These are phyloP conservation scores for Torulaspora pretoriensis DNA, from an alignment of 1,139 yeast species.

Conservation along the genomic window DNA sequence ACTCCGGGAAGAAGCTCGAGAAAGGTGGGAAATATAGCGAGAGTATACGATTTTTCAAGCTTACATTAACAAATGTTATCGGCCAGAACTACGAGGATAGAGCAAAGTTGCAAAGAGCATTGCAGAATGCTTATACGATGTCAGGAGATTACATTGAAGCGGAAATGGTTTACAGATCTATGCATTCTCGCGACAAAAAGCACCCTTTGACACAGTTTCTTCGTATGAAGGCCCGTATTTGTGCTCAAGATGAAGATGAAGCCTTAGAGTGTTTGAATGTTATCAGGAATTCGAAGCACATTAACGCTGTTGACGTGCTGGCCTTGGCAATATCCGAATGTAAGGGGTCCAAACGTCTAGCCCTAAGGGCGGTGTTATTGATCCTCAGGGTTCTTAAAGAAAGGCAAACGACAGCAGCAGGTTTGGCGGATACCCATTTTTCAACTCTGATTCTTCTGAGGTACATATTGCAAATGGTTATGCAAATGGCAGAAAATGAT, in stretches of 20 bases:
- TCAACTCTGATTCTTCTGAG: constrained; percentile 23
- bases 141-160: constrained; percentile 14
- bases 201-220: constrained; percentile 23
- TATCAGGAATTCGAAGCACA: constrained; percentile 15
- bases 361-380: constrained; percentile 17
- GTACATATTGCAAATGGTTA: constrained; percentile 26
- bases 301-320: constrained; percentile 20
- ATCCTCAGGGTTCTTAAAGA: constrained; percentile 21
- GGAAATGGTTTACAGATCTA: constrained; percentile 10
- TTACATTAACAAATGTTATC: constrained; percentile 19
- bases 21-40: constrained; percentile 19
- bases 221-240: constrained; percentile 14
- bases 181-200: constrained; percentile 16
- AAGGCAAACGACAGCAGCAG: neutral
- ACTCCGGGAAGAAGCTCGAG: constrained; percentile 27
- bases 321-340: constrained; percentile 25
- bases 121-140: constrained; percentile 18
- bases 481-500: constrained; percentile 23
- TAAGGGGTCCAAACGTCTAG: constrained; percentile 17
- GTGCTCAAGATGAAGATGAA: constrained; percentile 8
- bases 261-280: constrained; percentile 14
- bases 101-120: constrained; percentile 27
- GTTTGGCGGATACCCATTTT: constrained; percentile 5
- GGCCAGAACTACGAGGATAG: constrained; percentile 21
- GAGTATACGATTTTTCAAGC: constrained; percentile 20